A percentile compares a stretch with the other conserved stretches of the same genome.
Evolutionary conservation across 805 yeast species (phyloP).

Genomic region (Starmerella vitae): DNA sequence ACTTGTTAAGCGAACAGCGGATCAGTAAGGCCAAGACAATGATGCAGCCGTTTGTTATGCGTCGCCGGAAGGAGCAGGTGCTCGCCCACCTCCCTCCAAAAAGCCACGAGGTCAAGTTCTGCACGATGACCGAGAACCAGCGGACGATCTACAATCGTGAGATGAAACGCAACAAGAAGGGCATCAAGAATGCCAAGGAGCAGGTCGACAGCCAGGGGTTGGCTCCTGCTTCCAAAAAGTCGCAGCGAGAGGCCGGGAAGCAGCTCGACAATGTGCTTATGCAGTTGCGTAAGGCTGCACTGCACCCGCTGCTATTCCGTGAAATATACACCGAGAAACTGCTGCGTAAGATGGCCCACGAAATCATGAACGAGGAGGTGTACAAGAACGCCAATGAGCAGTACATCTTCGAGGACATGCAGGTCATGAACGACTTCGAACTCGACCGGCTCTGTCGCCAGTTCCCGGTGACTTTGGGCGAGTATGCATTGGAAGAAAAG

Average conservation of each 20-base stretch:
- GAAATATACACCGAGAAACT: constrained; percentile 41
- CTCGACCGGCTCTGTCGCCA: constrained; percentile 57
- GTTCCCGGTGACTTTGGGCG: constrained; percentile 50
- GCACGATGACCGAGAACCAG: constrained; percentile 41
- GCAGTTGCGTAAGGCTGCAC: constrained; percentile 81
- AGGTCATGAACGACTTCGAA: constrained; percentile 86
- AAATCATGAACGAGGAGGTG: constrained; percentile 66
- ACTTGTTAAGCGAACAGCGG: constrained; percentile 72
- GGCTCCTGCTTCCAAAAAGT: constrained; percentile 16
- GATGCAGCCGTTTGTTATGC: constrained; percentile 95
- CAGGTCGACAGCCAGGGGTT: constrained; percentile 23
- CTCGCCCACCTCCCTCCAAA: constrained; percentile 78
- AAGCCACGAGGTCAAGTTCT: constrained; percentile 45
- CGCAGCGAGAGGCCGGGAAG: constrained; percentile 30
- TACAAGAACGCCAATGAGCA: constrained; percentile 63
- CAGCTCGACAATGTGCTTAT: constrained; percentile 58
- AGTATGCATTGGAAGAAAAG: constrained; percentile 39
- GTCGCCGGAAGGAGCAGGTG: constrained; percentile 88
- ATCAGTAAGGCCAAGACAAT: constrained; percentile 85
- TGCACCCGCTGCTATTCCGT: constrained; percentile 83
- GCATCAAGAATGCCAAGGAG: constrained; percentile 19
- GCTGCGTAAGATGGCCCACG: constrained; percentile 55
- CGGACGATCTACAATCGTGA: constrained; percentile 56
- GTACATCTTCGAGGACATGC: constrained; percentile 86
- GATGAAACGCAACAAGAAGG: constrained; percentile 28